Evolutionary conservation across 495 filamentous ascomycete genomes (phyloP).

Genomic region (Hyaloscypha variabilis): DNA sequence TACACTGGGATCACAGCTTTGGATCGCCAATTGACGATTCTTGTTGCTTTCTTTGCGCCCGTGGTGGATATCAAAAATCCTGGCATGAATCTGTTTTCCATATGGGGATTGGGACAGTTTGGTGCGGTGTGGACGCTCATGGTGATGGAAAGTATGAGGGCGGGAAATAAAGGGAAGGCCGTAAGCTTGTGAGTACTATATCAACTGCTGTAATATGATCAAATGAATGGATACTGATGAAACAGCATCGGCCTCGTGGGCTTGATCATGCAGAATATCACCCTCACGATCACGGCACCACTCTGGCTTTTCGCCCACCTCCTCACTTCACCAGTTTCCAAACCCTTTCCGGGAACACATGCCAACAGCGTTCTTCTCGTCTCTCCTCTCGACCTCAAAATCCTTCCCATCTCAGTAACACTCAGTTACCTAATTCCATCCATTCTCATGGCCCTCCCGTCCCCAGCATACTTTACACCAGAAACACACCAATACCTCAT

Average conservation of each 20-base stretch:
- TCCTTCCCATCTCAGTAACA: slow-evolving; percentile 49
- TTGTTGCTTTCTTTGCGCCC: slow-evolving; percentile 59
- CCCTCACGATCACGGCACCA: slow-evolving; percentile 57
- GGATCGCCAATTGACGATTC: slow-evolving; percentile 47
- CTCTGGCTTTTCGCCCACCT: slow-evolving; percentile 56
- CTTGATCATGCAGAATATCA: slow-evolving; percentile 52
- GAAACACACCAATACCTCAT: slow-evolving; percentile 59
- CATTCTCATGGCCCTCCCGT: slow-evolving; percentile 53
- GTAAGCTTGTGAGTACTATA: slow-evolving; percentile 50
- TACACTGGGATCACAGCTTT: slow-evolving; percentile 55
- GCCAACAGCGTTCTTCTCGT: slow-evolving; percentile 45
- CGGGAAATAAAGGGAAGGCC: slow-evolving; percentile 53
- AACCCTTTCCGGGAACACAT: slow-evolving; percentile 41
- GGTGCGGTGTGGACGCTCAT: slow-evolving; percentile 58
- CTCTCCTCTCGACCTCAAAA: slow-evolving; percentile 46
- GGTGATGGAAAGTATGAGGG: slow-evolving; percentile 56
- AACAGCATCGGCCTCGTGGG: slow-evolving; percentile 52
- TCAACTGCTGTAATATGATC: background rate
- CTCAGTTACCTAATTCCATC: slow-evolving; percentile 55
- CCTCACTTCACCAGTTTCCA: slow-evolving; percentile 51
- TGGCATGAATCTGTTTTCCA: slow-evolving; percentile 46
- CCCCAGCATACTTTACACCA: slow-evolving; percentile 43
- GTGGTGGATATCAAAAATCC: slow-evolving; percentile 52
- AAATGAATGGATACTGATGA: background rate
- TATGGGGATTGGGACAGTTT: slow-evolving; percentile 56